Conservation (phyloP, 140 eudicot genomes). For the Senecio squalidus region DNA sequence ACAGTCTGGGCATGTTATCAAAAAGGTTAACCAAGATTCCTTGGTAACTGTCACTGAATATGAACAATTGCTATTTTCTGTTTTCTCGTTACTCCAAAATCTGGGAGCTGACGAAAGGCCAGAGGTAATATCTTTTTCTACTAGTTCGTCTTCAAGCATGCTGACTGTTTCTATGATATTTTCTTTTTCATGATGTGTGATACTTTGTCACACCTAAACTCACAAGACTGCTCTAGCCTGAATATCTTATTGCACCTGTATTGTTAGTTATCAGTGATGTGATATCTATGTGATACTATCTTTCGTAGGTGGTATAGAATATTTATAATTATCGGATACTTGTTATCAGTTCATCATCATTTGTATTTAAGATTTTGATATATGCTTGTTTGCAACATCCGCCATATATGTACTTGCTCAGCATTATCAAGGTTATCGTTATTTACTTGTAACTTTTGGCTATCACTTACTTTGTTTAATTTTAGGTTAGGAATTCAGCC, state of each 20-base stretch:
- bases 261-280: neutral
- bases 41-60: constrained; percentile 46
- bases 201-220: neutral
- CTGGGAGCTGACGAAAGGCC: constrained; percentile 98
- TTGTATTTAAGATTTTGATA: neutral
- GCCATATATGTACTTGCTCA: neutral
- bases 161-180: neutral
- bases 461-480: constrained; percentile 8
- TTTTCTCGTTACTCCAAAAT: constrained; percentile 78
- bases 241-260: neutral
- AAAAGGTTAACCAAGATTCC: constrained; percentile 29
- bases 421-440: neutral
- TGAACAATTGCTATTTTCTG: constrained; percentile 64
- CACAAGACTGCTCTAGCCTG: neutral
- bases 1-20: constrained; percentile 13
- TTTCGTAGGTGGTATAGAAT: neutral
- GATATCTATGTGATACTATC: neutral
- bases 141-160: neutral
- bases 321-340: neutral
- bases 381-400: neutral
- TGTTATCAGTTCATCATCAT: neutral
- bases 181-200: neutral
- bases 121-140: constrained; percentile 50
- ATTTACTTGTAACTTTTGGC: constrained; percentile 5
- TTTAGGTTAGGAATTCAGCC: constrained; percentile 94